Base-by-base conservation (phyloP, 495 filamentous ascomycete genomes). In the Aspergillus avenaceus region DNA sequence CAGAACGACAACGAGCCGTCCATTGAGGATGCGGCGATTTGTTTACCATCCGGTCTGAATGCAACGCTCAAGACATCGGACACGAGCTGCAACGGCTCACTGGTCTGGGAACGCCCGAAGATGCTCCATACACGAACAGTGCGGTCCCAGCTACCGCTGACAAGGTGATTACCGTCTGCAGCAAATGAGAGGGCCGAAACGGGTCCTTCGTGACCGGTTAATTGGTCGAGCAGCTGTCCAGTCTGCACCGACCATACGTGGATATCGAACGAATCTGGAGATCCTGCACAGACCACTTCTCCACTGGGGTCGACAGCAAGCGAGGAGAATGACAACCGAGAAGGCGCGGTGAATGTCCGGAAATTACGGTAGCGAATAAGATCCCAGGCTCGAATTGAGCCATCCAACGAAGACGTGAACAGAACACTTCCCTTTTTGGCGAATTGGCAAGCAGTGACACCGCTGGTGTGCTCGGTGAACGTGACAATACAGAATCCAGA, bases 241-340 rank as follows among this genome's bases (percentile, higher is more conserved):
- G 93, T 98, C 65, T 98, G 95, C 14, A 98, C 93, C 28, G 90
- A 96, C 93, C 93, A 98, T 34, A 97, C 84, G 61, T 97, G 90
- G 38, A 98, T 89, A 65, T 97, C 91, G 55, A 97, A 97, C 18
- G 89, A 95, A 65, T 97, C 93, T 11, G 95, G 76, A 23, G 91
- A 96, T 1, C 95, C 93, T 8, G 93, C 93, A 56, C 92, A 96
- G 27, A 98, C 84, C 8, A 98, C 85, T 62, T 98, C 93, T 45
- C 92, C 92, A 55, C 87, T 92, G 4, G 93, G 93, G 58, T 98
- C 95, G n/a, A 97, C 91, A 9, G 93, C 90, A 49, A 98, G 73
- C 49, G 84, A 95, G 5, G 90, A 90, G 67, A 98, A 98, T 5
- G 90, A 92, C 12, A 98, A 69, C 36, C 92, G 79, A 38, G 88